These are phyloP conservation scores for Sporothrix mexicana DNA, from an alignment of 2,329 filamentous ascomycete genomes.

Conservation along the genomic window DNA sequence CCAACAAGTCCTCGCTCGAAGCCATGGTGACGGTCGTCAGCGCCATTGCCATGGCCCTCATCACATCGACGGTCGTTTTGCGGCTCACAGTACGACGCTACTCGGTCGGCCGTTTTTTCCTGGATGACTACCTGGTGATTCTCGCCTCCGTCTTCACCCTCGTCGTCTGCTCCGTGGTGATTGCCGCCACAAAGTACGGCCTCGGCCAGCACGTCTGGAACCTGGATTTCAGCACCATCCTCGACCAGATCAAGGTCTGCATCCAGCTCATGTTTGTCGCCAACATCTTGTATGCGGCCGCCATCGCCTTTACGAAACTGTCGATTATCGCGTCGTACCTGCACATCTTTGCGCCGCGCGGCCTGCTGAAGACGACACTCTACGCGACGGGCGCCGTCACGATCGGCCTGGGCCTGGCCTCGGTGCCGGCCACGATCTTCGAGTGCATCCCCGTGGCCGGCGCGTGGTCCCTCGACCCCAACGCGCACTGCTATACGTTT, in stretches of 20 bases:
- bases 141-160: slow-evolving; percentile 40
- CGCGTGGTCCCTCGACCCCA: slow-evolving; percentile 42
- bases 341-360: slow-evolving; percentile 44
- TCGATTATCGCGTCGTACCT: slow-evolving; percentile 43
- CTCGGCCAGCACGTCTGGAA: slow-evolving; percentile 43
- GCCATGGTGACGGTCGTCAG: slow-evolving; percentile 35
- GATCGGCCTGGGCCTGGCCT: slow-evolving; percentile 39
- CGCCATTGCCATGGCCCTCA: slow-evolving; percentile 38
- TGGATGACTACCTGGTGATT: slow-evolving; percentile 40
- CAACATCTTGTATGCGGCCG: slow-evolving; percentile 42
- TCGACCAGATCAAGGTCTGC: slow-evolving; percentile 36
- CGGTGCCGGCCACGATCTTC: slow-evolving; percentile 42
- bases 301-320: slow-evolving; percentile 42
- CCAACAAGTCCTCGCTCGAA: slow-evolving; percentile 37
- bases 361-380: slow-evolving; percentile 41
- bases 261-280: slow-evolving; percentile 41
- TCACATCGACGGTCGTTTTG: slow-evolving; percentile 37
- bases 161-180: slow-evolving; percentile 36
- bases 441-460: slow-evolving; percentile 41
- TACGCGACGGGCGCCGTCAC: slow-evolving; percentile 44
- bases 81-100: slow-evolving; percentile 37
- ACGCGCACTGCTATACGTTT: slow-evolving; percentile 41
- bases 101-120: slow-evolving; percentile 38
- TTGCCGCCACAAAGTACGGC: slow-evolving; percentile 38
- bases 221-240: slow-evolving; percentile 35